phyloP scores from a whole-genome alignment of 148 eudicot genomes.

The Diospyros lotus region DNA sequence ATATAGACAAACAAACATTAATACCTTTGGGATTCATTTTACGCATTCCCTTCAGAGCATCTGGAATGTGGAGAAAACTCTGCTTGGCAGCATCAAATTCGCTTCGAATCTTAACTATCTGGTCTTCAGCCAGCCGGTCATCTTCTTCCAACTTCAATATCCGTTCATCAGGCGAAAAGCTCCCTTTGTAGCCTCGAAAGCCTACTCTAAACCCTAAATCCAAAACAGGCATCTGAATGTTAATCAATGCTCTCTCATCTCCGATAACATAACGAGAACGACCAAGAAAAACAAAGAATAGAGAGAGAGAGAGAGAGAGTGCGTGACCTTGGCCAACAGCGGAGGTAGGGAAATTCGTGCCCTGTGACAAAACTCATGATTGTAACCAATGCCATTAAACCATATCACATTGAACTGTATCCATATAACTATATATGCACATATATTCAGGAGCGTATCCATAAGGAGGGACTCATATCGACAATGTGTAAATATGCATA shows the following conservation, averaged over 20 bases:
- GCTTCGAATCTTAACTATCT: slow-evolving; percentile 50
- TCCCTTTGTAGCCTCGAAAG: slow-evolving; percentile 27
- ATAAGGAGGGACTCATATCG: no score
- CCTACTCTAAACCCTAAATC: slow-evolving; percentile 32
- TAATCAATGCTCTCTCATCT: neutral
- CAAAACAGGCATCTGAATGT: neutral
- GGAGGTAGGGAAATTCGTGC: slow-evolving; percentile 7
- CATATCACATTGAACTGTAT: neutral
- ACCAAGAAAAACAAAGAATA: neutral
- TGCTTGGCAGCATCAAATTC: slow-evolving; percentile 60
- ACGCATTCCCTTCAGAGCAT: slow-evolving; percentile 66
- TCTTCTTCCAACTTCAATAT: slow-evolving; percentile 41
- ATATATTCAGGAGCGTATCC: no score
- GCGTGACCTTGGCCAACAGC: slow-evolving; percentile 14
- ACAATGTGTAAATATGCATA: no score
- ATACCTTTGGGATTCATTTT: slow-evolving; percentile 81
- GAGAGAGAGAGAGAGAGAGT: neutral
- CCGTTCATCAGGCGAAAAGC: slow-evolving; percentile 26
- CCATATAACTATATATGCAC: neutral
- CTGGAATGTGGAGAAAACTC: slow-evolving; percentile 63
- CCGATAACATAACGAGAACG: neutral
- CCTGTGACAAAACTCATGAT: slow-evolving; percentile 14
- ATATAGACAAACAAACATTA: neutral
- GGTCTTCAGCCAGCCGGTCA: slow-evolving; percentile 24
- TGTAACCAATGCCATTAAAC: neutral